phyloP scores from a whole-genome alignment of 768 basidiomycete species.

The Lactarius sp. region DNA sequence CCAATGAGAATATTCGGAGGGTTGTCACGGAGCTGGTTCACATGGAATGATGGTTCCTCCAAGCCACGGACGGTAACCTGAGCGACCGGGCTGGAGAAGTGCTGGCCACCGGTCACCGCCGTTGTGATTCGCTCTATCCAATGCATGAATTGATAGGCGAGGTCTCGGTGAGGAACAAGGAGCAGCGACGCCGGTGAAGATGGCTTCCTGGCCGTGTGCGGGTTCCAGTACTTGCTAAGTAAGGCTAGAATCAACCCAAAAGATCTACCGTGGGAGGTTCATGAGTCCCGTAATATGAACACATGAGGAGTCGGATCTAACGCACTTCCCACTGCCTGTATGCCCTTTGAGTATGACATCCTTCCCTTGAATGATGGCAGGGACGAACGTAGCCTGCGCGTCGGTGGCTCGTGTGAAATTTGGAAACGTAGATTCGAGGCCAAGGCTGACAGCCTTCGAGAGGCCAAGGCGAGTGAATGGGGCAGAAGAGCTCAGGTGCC shows the following conservation, averaged over 20 bases:
- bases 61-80: slow-evolving; percentile 61
- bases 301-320: slow-evolving; percentile 5
- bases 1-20: slow-evolving; percentile 66
- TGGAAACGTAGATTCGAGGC: slow-evolving; percentile 57
- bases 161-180: slow-evolving; percentile 21
- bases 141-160: slow-evolving; percentile 16
- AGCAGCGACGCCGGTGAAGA: slow-evolving; percentile 15
- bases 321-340: slow-evolving; percentile 81
- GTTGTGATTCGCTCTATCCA: slow-evolving; percentile 16
- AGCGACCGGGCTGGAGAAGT: slow-evolving; percentile 41
- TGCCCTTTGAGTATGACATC: slow-evolving; percentile 64
- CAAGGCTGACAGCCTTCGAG: slow-evolving; percentile 42
- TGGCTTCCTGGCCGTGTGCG: slow-evolving; percentile 2
- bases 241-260: slow-evolving; percentile 66
- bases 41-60: slow-evolving; percentile 33
- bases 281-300: neutral
- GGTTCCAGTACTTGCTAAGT: slow-evolving; percentile 48
- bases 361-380: slow-evolving; percentile 49
- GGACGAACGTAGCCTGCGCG: slow-evolving; percentile 56
- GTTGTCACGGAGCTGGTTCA: slow-evolving; percentile 26
- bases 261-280: slow-evolving; percentile 42
- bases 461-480: slow-evolving; percentile 54
- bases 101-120: neutral
- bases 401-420: slow-evolving; percentile 52
- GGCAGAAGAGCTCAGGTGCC: neutral